Conservation (phyloP, 2,329 filamentous ascomycete species). For the Nectriaceae sp. region DNA sequence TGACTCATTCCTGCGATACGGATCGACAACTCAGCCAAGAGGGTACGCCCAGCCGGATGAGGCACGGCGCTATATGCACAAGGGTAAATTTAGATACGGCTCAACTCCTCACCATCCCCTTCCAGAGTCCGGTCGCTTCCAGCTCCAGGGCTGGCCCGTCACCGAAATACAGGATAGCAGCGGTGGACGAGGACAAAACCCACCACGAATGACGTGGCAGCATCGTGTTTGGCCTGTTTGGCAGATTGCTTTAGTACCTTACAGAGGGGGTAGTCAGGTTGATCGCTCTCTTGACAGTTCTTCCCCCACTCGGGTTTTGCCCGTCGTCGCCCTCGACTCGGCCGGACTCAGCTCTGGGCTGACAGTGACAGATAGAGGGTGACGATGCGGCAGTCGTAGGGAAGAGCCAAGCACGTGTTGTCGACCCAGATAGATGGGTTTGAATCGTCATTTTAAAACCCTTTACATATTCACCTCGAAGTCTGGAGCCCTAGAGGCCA, state of each 20-base stretch:
- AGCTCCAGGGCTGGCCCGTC: slow-evolving; percentile 10
- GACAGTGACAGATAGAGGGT: no score
- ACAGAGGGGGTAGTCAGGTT: no score
- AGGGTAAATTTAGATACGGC: slow-evolving; percentile 26
- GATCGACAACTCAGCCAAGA: slow-evolving; percentile 29
- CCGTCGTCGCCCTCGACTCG: no score
- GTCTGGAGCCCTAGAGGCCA: no score
- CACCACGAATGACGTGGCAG: slow-evolving; percentile 25
- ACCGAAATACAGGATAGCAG: slow-evolving; percentile 4
- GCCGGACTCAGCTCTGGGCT: no score
- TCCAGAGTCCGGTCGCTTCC: slow-evolving; percentile 2
- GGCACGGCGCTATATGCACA: slow-evolving; percentile 22
- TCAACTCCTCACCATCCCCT: slow-evolving; percentile 19
- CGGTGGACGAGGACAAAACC: slow-evolving; percentile 9
- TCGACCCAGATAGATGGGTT: slow-evolving; percentile 19
- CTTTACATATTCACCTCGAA: slow-evolving; percentile 14
- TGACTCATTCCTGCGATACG: slow-evolving; percentile 19
- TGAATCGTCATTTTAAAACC: slow-evolving; percentile 23
- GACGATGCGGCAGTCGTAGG: no score
- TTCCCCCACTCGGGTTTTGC: no score
- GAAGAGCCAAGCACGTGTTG: slow-evolving; percentile 25
- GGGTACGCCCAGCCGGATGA: slow-evolving; percentile 21
- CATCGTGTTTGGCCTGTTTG: slow-evolving; percentile 4
- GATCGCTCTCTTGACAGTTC: no score
- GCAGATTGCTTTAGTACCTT: slow-evolving; percentile 4